Base-by-base conservation (phyloP, 2,329 filamentous ascomycete species). In the Tolypocladium inflatum region DNA sequence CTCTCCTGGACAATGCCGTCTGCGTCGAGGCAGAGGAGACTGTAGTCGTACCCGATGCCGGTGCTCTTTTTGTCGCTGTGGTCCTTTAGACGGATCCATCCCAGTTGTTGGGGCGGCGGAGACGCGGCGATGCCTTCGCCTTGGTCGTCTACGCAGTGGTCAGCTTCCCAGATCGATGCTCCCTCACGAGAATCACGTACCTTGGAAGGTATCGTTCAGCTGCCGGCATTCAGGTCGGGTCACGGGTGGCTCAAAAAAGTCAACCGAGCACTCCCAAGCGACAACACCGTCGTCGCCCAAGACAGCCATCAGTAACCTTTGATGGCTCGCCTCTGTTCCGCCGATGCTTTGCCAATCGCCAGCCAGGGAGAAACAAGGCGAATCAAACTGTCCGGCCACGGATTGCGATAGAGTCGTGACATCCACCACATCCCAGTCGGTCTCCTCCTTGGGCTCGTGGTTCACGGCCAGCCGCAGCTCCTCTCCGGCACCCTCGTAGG, bases 261-360 rank as follows among this genome's bases (percentile, higher is more conserved):
- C 61, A 2, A 63, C 17, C 1, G 59, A 55, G 54, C 65, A 67
- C 30, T 65, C 60, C 61, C 61, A 66, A 0, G 63, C 57, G 13
- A 55, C 37, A 11, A 65, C 38, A 6, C 59, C 59, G 33, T 59
- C 55, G 2, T 60, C 55, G 7, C 59, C 61, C 37, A 63, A 53
- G 5, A 65, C 54, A 1, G 62, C 62, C 41, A 66, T 43, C 23
- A 66, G 30, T 5, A 66, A 39, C 13, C 51, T 37, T 17, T 39
- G 59, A 10, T 57, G 41, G 11, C 35, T 53, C 3, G 42, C 54
- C 10, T 58, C 42, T 3, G 33, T 10, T 7, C 55, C 37, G 5
- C n/a, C 48, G 8, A 17, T 21, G 5, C 41, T 43, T 5, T 52
- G 56, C 63, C 63, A 63, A 42, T 64, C 61, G 19, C 62, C 64